Percentiles rank a stretch among this genome's conserved stretches.
Conservation (phyloP, 1,284 basidiomycete genomes). For the Apiotrichum domesticum region DNA sequence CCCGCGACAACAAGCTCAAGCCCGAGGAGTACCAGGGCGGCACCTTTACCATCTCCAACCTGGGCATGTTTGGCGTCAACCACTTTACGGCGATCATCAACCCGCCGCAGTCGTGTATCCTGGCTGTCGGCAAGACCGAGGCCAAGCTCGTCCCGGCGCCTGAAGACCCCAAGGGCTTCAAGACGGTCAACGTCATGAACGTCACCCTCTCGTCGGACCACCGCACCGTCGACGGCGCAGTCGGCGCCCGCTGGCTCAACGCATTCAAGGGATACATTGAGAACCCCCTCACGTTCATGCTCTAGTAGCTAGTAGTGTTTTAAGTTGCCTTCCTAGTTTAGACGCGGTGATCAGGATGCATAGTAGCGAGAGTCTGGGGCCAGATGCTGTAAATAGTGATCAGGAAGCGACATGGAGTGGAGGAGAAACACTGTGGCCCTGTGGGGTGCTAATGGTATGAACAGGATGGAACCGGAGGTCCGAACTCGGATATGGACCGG, state of each 20-base stretch:
- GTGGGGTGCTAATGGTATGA: too few relatives aligned
- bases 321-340: too few relatives aligned
- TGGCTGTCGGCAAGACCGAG: constrained; percentile 87
- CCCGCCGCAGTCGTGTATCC: constrained; percentile 94
- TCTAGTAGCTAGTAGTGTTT: constrained; percentile 47
- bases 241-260: constrained; percentile 81
- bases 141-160: constrained; percentile 74
- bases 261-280: constrained; percentile 97
- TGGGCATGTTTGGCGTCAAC: constrained; percentile 94
- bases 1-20: constrained; percentile 90
- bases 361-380: too few relatives aligned
- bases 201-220: constrained; percentile 94
- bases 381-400: too few relatives aligned
- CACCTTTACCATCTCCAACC: constrained; percentile 97
- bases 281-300: constrained; percentile 90
- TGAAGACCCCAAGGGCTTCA: constrained; percentile 87
- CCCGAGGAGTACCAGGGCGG: constrained; percentile 98
- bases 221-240: constrained; percentile 87
- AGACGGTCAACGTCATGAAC: constrained; percentile 88
- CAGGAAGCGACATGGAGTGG: too few relatives aligned
- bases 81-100: constrained; percentile 99
- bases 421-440: too few relatives aligned
- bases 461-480: too few relatives aligned
- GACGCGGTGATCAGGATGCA: too few relatives aligned
- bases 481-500: too few relatives aligned